Percentiles rank a stretch among this genome's conserved stretches.
Evolutionary conservation across 352 stramenopile species (phyloP).

Genomic region (Paralagenidium karlingii): DNA sequence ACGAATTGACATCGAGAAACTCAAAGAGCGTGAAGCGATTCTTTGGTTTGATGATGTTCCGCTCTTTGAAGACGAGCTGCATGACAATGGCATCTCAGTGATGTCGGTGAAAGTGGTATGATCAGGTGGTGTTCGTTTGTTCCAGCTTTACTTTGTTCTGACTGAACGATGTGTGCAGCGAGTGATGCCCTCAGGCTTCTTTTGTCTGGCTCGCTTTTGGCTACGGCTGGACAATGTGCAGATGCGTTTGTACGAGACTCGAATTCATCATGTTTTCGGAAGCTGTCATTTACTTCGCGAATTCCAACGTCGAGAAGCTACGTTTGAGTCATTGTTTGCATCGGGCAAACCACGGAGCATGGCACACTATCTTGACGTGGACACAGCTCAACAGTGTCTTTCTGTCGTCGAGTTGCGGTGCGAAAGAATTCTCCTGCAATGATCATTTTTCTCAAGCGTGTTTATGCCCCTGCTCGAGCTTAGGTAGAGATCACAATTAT

Average conservation of each 20-base stretch:
- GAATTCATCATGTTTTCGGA: constrained; percentile 73
- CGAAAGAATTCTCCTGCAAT: constrained; percentile 53
- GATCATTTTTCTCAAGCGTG: too few species aligned
- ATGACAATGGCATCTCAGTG: constrained; percentile 65
- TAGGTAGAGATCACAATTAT: too few species aligned
- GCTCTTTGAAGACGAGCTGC: constrained; percentile 73
- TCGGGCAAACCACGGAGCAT: constrained; percentile 55
- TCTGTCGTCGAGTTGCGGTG: constrained; percentile 33
- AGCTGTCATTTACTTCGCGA: constrained; percentile 58
- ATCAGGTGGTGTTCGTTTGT: constrained; percentile 2
- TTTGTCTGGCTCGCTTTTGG: constrained; percentile 64
- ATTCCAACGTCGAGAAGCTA: constrained; percentile 65
- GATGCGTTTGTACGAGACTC: constrained; percentile 68
- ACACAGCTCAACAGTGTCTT: constrained; percentile 64
- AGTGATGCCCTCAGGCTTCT: constrained; percentile 78
- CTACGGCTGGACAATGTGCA: constrained; percentile 75
- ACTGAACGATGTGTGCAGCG: constrained; percentile 16
- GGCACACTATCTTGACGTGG: constrained; percentile 76
- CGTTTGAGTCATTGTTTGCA: constrained; percentile 53
- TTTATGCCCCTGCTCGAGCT: too few species aligned
- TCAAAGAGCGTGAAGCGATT: constrained; percentile 72
- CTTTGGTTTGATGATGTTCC: constrained; percentile 75
- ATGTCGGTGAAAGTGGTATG: constrained; percentile 79
- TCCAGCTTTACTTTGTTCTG: too few species aligned
- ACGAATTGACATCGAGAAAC: constrained; percentile 62